phyloP scores from a whole-genome alignment of 257 asterid genomes.

The Coffea canephora region DNA sequence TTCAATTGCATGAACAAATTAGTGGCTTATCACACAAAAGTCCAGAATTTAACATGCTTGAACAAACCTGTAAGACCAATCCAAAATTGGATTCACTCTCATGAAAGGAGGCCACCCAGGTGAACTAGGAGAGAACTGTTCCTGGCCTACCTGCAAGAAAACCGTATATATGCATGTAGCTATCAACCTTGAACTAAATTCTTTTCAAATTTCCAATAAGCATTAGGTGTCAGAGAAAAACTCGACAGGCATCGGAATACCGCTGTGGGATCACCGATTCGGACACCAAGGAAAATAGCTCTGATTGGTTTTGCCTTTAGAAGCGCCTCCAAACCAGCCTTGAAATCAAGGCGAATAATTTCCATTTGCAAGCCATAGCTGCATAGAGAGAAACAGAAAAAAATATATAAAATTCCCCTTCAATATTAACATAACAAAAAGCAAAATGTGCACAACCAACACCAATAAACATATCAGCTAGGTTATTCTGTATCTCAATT shows the following conservation, averaged over 20 bases:
- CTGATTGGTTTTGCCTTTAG: slow-evolving; percentile 65
- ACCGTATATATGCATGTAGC: slow-evolving; percentile 2
- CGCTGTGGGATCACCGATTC: slow-evolving; percentile 96
- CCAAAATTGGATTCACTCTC: slow-evolving; percentile 97
- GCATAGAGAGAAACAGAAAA: slow-evolving; percentile 26
- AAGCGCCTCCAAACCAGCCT: slow-evolving; percentile 85
- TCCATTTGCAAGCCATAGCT: slow-evolving; percentile 84
- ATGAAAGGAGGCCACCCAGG: slow-evolving; percentile 97
- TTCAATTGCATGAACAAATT: neutral
- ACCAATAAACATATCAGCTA: neutral
- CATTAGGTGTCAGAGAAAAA: neutral
- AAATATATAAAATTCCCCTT: slow-evolving; percentile 15
- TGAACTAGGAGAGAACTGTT: slow-evolving; percentile 93
- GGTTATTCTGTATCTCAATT: neutral
- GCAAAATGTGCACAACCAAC: neutral
- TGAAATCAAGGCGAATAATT: slow-evolving; percentile 79
- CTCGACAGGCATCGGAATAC: slow-evolving; percentile 30
- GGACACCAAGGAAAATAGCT: slow-evolving; percentile 94
- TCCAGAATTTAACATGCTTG: neutral
- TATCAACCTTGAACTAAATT: neutral
- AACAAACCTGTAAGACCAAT: slow-evolving; percentile 91
- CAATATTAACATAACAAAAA: slow-evolving; percentile 1
- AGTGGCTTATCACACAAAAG: slow-evolving; percentile 3
- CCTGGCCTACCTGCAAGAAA: slow-evolving; percentile 78
- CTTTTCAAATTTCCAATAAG: neutral